These are phyloP conservation scores for Leccinellum rugosiceps DNA, from an alignment of 768 basidiomycete genomes.

Conservation along the genomic window DNA sequence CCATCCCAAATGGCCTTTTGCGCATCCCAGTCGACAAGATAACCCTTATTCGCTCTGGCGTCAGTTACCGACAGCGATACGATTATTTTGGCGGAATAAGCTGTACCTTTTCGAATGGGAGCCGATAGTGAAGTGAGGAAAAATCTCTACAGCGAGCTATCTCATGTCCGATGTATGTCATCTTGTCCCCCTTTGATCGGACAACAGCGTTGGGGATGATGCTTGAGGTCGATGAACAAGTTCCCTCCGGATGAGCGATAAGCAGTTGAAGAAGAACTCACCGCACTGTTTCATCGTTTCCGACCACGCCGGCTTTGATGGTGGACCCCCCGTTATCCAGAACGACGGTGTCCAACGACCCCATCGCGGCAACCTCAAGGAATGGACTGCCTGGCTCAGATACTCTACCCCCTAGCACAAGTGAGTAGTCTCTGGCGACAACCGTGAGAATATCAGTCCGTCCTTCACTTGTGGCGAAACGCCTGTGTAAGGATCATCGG, in stretches of 20 bases:
- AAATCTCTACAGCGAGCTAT: constrained; percentile 73
- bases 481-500: not conserved
- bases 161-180: constrained; percentile 85
- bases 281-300: constrained; percentile 28
- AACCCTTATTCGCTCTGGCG: constrained; percentile 58
- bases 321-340: constrained; percentile 87
- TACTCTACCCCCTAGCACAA: not conserved
- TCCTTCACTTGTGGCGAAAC: no score
- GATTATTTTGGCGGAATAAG: not conserved
- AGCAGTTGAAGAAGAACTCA: constrained; percentile 10
- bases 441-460: constrained; percentile 13
- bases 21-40: constrained; percentile 92
- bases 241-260: not conserved
- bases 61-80: not conserved
- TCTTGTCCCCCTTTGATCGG: constrained; percentile 79
- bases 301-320: constrained; percentile 69
- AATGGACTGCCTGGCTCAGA: not conserved
- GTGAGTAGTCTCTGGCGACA: not conserved
- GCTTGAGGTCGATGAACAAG: constrained; percentile 35
- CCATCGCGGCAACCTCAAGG: constrained; percentile 2
- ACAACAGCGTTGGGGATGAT: constrained; percentile 79
- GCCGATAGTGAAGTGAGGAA: constrained; percentile 74
- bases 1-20: constrained; percentile 95
- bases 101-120: constrained; percentile 84
- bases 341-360: constrained; percentile 45